These are phyloP conservation scores for Fabrea salina DNA, from an alignment of 169 alveolate genomes.

Conservation along the genomic window DNA sequence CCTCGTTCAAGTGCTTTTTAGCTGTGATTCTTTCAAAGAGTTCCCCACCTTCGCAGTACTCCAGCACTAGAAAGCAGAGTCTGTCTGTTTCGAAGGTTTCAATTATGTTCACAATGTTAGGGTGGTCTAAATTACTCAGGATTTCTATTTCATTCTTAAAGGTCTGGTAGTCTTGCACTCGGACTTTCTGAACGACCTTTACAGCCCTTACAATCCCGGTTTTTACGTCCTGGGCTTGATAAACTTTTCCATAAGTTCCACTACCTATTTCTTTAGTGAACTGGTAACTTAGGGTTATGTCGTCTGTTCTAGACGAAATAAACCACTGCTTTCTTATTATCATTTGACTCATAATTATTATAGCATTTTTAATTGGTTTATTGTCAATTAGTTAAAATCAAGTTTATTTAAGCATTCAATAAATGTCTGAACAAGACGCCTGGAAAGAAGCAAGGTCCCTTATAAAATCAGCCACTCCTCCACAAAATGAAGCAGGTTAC, in stretches of 20 bases:
- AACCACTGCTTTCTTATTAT: constrained; percentile 17
- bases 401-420: too few relatives aligned
- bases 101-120: constrained; percentile 65
- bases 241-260: constrained; percentile 78
- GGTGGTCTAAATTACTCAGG: constrained; percentile 63
- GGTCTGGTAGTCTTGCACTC: constrained; percentile 50
- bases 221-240: constrained; percentile 51
- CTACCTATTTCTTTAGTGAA: constrained; percentile 64
- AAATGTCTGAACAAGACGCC: too few relatives aligned
- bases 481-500: too few relatives aligned
- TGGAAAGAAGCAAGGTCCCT: too few relatives aligned
- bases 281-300: constrained; percentile 62
- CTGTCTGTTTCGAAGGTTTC: constrained; percentile 74
- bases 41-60: constrained; percentile 58
- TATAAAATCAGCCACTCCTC: too few relatives aligned
- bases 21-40: constrained; percentile 61
- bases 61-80: constrained; percentile 58
- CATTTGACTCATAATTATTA: too few relatives aligned
- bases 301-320: constrained; percentile 20
- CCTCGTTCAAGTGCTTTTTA: constrained; percentile 54
- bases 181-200: constrained; percentile 60
- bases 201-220: constrained; percentile 56
- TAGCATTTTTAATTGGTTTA: too few relatives aligned
- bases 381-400: too few relatives aligned
- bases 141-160: constrained; percentile 56